Percentiles rank a stretch among this genome's conserved stretches.
These are phyloP conservation scores for Wickerhamia fluorescens DNA, from an alignment of 805 yeast genomes.

Conservation along the genomic window DNA sequence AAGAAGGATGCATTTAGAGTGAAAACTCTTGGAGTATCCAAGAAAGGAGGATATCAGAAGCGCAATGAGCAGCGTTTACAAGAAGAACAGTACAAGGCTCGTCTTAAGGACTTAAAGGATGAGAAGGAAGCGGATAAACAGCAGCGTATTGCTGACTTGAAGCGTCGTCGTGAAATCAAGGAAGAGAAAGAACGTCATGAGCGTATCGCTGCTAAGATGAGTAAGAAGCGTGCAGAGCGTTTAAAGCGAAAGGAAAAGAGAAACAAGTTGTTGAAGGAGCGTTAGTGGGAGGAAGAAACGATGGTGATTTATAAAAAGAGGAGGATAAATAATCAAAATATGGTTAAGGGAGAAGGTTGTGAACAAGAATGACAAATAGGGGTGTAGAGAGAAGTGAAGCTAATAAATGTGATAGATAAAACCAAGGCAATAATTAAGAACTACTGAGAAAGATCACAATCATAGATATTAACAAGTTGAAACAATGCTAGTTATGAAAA, in stretches of 20 bases:
- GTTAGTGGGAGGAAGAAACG: conserved; percentile 32
- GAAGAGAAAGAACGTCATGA: conserved; percentile 89
- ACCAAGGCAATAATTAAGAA: too few relatives aligned
- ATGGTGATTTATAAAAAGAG: too few relatives aligned
- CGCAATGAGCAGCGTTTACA: conserved; percentile 61
- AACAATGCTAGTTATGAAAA: too few relatives aligned
- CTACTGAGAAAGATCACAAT: too few relatives aligned
- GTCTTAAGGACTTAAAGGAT: conserved; percentile 64
- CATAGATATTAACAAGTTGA: too few relatives aligned
- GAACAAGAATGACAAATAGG: too few relatives aligned
- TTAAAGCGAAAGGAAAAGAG: conserved; percentile 88
- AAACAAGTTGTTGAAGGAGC: conserved; percentile 87
- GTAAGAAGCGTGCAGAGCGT: conserved; percentile 86
- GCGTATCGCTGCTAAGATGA: conserved; percentile 77
- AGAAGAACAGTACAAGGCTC: conserved; percentile 60
- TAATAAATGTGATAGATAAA: too few relatives aligned
- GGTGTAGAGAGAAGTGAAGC: too few relatives aligned
- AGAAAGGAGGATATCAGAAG: conserved; percentile 50
- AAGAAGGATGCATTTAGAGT: conserved; percentile 63
- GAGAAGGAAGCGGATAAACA: conserved; percentile 63
- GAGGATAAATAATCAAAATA: too few relatives aligned
- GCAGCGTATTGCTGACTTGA: conserved; percentile 47
- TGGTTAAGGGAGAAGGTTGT: too few relatives aligned
- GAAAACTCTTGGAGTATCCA: conserved; percentile 48
- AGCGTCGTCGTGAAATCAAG: conserved; percentile 71